phyloP scores from a whole-genome alignment of 371 early-diverging fungal species.

The Lichtheimia hyalospora region DNA sequence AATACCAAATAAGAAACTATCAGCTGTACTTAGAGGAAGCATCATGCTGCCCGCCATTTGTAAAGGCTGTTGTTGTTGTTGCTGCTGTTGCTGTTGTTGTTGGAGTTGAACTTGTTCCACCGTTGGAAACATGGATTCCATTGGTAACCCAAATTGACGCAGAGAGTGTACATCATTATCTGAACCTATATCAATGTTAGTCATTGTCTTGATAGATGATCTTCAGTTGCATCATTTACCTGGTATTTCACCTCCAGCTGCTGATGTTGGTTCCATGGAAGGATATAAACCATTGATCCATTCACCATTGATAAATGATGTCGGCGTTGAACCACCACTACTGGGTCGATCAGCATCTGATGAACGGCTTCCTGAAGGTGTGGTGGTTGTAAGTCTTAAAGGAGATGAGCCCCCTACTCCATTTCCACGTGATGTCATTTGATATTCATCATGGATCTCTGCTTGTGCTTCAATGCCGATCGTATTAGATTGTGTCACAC shows the following conservation, averaged over 20 bases:
- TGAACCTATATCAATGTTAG: not conserved
- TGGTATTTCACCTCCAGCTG: not conserved
- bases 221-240: not conserved
- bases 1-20: constrained; percentile 14
- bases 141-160: constrained; percentile 35
- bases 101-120: constrained; percentile 11
- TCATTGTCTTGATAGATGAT: too few relatives aligned
- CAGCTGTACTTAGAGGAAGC: constrained; percentile 8
- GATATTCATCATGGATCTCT: constrained; percentile 3
- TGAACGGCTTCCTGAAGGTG: constrained; percentile 4
- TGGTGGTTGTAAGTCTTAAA: not conserved
- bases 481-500: not conserved
- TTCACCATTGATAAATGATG: constrained; percentile 29
- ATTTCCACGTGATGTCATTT: constrained; percentile 11
- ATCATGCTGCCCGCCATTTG: constrained; percentile 12
- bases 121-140: constrained; percentile 21
- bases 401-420: not conserved
- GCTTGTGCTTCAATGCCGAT: not conserved
- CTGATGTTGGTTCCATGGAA: constrained; percentile 12
- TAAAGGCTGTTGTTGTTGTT: constrained; percentile 5
- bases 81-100: constrained; percentile 12
- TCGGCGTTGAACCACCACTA: constrained; percentile 26
- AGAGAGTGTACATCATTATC: constrained; percentile 31
- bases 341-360: constrained; percentile 17
- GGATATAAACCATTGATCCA: constrained; percentile 45